Evolutionary conservation across 202 grass and related monocot genomes (phyloP), one percentile per base, ranked within the genome.

Genomic region (Cymbopogon flexuosus): DNA sequence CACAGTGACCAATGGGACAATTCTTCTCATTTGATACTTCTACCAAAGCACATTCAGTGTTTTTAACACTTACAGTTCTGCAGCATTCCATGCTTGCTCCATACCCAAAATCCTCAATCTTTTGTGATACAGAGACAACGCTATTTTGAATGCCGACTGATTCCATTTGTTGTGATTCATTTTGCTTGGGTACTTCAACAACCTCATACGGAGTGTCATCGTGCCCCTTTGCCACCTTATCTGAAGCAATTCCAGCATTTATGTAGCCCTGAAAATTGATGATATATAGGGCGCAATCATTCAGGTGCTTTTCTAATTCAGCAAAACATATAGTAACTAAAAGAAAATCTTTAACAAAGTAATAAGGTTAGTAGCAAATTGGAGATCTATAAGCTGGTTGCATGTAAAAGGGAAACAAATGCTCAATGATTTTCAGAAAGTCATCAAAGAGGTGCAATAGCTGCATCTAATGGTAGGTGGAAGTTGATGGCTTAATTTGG

Each of bases 191-290:
- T 82, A 72, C 46, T 78, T 90, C 79, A 72, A 78, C 42, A 87
- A 70, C 64, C 88, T 88, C 85, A 58, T 57, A 79, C 75, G 45
- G 31, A 70, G 56, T 74, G 14, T 4, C 29, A 14, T 34, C 18
- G 14, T 29, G 64, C 19, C 35, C 85, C 49, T 63, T 58, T 40
- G 14, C 22, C 37, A 78, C 74, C 41, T 91, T 89, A 51, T 79
- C 64, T 42, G 81, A 98, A 66, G 90, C 88, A 72, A 99, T 91
- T 81, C 96, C 96, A 78, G 96, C 63, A 93, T 99, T 99, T 93
- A 99, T 99, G 76, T 91, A 93, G 72, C 96, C 90, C 96, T 99
- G 76, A 6, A 77, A 85, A 87, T 81, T 57, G 29, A 86, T 70
- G 76, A 67, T 36, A 68, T 65, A 84, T 35, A 24, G 37, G 67